Percentiles rank a stretch among this genome's conserved stretches.
Evolutionary conservation across 768 basidiomycete genomes (phyloP).

Genomic region (Ephemerocybe angulata): DNA sequence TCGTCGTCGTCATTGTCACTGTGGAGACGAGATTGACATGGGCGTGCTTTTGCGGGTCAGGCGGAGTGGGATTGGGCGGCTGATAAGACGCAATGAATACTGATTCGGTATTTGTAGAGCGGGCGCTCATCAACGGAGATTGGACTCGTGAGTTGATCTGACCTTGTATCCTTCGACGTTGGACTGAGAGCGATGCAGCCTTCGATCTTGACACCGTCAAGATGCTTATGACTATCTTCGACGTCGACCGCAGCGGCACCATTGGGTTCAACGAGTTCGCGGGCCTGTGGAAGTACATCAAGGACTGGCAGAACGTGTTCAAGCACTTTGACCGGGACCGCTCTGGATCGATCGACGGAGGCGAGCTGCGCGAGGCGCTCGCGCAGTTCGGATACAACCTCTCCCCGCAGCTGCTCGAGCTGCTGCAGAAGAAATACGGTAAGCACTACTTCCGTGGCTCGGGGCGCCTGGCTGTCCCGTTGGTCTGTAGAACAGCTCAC

Average conservation of each 20-base stretch:
- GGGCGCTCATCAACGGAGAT: constrained; percentile 55
- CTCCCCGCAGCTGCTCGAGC: constrained; percentile 56
- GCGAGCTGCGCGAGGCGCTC: constrained; percentile 67
- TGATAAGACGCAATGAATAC: neutral
- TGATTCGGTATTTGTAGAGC: constrained; percentile 28
- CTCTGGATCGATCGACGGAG: constrained; percentile 72
- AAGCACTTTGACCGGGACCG: constrained; percentile 80
- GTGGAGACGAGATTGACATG: no score
- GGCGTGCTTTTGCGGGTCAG: no score
- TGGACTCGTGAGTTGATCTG: constrained; percentile 61
- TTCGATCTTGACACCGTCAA: constrained; percentile 88
- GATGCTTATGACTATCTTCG: constrained; percentile 35
- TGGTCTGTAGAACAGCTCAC: constrained; percentile 18
- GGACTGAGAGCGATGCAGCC: constrained; percentile 34
- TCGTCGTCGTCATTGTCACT: no score
- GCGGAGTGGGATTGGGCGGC: no score
- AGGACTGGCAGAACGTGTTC: constrained; percentile 86
- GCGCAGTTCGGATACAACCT: constrained; percentile 76
- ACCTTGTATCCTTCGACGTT: neutral
- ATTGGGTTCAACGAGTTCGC: constrained; percentile 81
- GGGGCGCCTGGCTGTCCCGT: neutral
- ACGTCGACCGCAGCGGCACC: constrained; percentile 71
- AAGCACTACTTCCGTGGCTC: constrained; percentile 15
- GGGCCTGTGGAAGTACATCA: constrained; percentile 81
- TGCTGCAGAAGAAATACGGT: constrained; percentile 82